Base-by-base conservation (phyloP, 352 stramenopile genomes). In the Pythium aquatile region DNA sequence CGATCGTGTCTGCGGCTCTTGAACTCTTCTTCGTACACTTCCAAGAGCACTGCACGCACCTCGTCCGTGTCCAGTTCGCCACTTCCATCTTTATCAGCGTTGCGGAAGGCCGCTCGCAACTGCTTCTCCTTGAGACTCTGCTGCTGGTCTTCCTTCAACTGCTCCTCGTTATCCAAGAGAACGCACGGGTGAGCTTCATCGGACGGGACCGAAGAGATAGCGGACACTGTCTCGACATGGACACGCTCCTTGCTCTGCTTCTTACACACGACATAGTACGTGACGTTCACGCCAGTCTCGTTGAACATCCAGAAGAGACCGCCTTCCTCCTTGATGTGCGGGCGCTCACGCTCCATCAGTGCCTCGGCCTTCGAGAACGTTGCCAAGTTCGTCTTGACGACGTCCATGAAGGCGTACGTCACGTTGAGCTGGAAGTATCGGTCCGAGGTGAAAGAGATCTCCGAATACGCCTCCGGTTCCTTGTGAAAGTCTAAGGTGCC, bases 101-200 rank as follows among this genome's bases (percentile, higher is more conserved):
- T 75, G 8, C 83, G 73, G 65, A 95, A 96, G 20, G 85, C 84
- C 65, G 85, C 73, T 1, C 87, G 81, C 51, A 96, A 67, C 30
- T 96, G 83, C 55, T 96, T 96, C 55, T 96, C 86, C 61, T 95
- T 94, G 49, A 94, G 48, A 55, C 72, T 90, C 58, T 96, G 84
- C 46, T 91, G 75, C 42, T 93, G 81, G 40, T 79, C 88, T 16
- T 83, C 80, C 53, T 82, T 69, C 33, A 82, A n/a, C 47, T 93
- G 82, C 53, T 92, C 81, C n/a, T 79, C 74, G 46, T 76, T 75
- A 52, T 87, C 72, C 48, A 92, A 51, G 13, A 96, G 68, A 53
- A 78, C 63, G 39, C 87, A 96, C 14, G 83, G 70, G 42, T 88
- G 78, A 2, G 83, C 68, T 57, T 81, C 75, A 30, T 69, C 70